Percentiles rank a stretch among this genome's conserved stretches.
phyloP scores from a whole-genome alignment of 768 basidiomycete species.

The Rhodotorula kratochvilovae region DNA sequence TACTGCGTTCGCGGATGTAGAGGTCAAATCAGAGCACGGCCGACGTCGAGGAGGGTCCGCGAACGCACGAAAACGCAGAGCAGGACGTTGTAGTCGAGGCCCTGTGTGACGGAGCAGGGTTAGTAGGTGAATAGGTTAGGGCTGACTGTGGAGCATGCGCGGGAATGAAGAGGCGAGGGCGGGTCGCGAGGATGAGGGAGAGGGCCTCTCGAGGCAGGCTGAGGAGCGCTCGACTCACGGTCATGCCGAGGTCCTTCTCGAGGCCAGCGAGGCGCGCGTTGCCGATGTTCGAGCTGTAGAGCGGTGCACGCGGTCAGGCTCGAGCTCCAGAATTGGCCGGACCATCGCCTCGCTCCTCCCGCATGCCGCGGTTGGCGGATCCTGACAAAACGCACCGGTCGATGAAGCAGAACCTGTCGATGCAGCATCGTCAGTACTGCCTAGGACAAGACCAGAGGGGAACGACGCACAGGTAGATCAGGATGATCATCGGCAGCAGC shows the following conservation, averaged over 20 bases:
- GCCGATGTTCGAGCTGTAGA: slow-evolving; percentile 10
- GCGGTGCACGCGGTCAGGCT: not conserved
- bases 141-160: too few relatives aligned
- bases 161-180: not conserved
- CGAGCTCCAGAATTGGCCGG: too few relatives aligned
- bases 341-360: too few relatives aligned
- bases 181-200: not conserved
- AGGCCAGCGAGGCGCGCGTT: slow-evolving; percentile 41
- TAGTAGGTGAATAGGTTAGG: too few relatives aligned
- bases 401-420: slow-evolving; percentile 14
- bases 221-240: slow-evolving; percentile 21
- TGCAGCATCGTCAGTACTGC: too few relatives aligned
- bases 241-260: slow-evolving; percentile 40
- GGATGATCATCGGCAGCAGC: slow-evolving; percentile 18
- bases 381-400: not conserved
- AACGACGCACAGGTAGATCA: slow-evolving; percentile 25
- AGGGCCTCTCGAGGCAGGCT: not conserved
- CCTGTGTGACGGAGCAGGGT: too few relatives aligned
- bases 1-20: slow-evolving; percentile 12
- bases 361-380: too few relatives aligned
- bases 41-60: too few relatives aligned
- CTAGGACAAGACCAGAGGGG: slow-evolving; percentile 15
- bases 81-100: slow-evolving; percentile 26
- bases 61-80: slow-evolving; percentile 1
- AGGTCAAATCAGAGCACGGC: too few relatives aligned